phyloP scores from a whole-genome alignment of 2,329 filamentous ascomycete species.

The Epichloe glyceriae region DNA sequence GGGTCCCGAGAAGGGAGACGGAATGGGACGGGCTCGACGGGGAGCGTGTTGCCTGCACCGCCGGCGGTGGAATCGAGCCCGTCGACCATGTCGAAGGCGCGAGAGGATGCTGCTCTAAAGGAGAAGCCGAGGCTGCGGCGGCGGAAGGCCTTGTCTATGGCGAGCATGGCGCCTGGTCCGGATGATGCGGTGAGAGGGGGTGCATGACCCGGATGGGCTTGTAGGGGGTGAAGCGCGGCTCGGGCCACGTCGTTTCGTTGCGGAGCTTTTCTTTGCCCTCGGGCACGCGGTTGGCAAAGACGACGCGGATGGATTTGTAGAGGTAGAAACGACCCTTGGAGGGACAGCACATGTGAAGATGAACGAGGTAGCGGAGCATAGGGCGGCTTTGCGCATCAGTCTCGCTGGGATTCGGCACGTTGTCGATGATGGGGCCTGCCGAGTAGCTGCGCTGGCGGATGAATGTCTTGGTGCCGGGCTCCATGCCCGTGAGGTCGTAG shows the following conservation, averaged over 20 bases:
- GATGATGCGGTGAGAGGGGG: constrained; percentile 23
- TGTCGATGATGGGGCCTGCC: constrained; percentile 69
- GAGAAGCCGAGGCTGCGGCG: constrained; percentile 43
- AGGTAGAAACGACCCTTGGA: constrained; percentile 74
- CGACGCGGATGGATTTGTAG: constrained; percentile 83
- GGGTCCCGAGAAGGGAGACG: constrained; percentile 22
- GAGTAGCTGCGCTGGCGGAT: constrained; percentile 91
- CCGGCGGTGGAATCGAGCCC: constrained; percentile 7
- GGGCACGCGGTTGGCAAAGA: constrained; percentile 92
- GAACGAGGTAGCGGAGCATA: constrained; percentile 77
- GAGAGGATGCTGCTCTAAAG: constrained; percentile 17
- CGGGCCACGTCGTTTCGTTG: constrained; percentile 80
- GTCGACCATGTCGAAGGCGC: constrained; percentile 24
- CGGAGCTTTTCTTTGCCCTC: constrained; percentile 87
- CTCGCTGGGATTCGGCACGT: constrained; percentile 25
- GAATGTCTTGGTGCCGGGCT: constrained; percentile 88
- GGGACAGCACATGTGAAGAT: constrained; percentile 85
- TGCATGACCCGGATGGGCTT: constrained; percentile 51
- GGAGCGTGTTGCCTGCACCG: constrained; percentile 19
- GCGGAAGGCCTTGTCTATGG: constrained; percentile 46
- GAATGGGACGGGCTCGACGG: constrained; percentile 41
- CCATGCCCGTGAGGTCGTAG: constrained; percentile 87
- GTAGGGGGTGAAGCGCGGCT: constrained; percentile 76
- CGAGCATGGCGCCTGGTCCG: constrained; percentile 34
- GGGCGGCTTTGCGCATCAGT: constrained; percentile 39